Base-by-base conservation (phyloP, 129 eudicot genomes). In the Lactuca saligna region DNA sequence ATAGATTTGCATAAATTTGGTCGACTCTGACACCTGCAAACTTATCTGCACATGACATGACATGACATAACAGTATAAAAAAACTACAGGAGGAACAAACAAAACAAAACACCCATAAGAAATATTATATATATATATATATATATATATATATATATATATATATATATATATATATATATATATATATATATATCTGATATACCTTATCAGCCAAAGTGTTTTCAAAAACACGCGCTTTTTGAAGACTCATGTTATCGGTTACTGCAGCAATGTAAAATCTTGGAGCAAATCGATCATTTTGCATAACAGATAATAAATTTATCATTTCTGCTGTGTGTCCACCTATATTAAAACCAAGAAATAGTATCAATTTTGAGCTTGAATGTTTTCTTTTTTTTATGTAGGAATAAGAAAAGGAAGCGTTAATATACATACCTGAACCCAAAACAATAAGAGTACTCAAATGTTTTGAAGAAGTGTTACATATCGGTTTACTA, bases 241-340 rank as follows among this genome's bases (percentile, higher is more conserved):
- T 92, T 70, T 92, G 96, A 72, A 92, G 95, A 76, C 98, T 92
- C 98, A 92, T 92, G 72, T 84, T 86, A 78, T 92, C 96, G 17
- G 98, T 88, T 71, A 95, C 95, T 38, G 96, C 96, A 62, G 95
- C 98, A 60, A 92, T 73, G 70, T 92, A 92, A 68, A 78, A 82
- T 75, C 95, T 82, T 16, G 95, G 96, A 76, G 66, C 57, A 75
- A 82, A 88, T 58, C 84, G 53, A 44, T 86, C 89, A 82, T 60
- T 83, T 78, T 88, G 86, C 78, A 92, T 77, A 32, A 85, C 88
- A 3, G 78, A 61, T 55, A 92, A 69, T 34, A 92, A 78, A 79
- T 89, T 92, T 34, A 92, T 64, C 96, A 92, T 89, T 81, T 92
- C 98, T 7, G 96, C 95, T 15, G 97, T 90, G 70, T 90, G 97